phyloP scores from a whole-genome alignment of 352 stramenopile species.

The Phytophthora chlamydospora region DNA sequence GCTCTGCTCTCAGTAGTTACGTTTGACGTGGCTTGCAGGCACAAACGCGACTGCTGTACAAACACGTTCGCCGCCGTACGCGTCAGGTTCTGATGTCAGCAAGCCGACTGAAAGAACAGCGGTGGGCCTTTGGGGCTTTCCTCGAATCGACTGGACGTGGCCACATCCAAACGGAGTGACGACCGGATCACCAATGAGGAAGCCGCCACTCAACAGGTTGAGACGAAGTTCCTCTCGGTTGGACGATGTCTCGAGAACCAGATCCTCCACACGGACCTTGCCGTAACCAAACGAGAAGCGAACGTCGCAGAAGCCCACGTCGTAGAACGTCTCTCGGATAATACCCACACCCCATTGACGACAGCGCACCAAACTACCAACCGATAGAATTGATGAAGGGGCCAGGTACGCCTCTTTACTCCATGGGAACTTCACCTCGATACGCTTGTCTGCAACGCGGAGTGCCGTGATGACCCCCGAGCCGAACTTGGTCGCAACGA shows the following conservation, averaged over 20 bases:
- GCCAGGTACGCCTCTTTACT: conserved; percentile 61
- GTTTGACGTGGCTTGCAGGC: conserved; percentile 22
- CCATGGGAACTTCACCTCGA: conserved; percentile 82
- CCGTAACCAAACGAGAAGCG: conserved; percentile 71
- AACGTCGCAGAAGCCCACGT: conserved; percentile 60
- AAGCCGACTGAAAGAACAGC: conserved; percentile 29
- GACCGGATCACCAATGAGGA: conserved; percentile 64
- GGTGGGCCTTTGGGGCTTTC: conserved; percentile 8
- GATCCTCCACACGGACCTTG: conserved; percentile 58
- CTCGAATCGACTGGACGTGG: conserved; percentile 43
- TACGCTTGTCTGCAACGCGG: conserved; percentile 49
- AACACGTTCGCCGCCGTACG: neutral
- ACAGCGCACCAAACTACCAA: conserved; percentile 58
- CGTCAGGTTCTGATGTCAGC: conserved; percentile 21
- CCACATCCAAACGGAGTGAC: conserved; percentile 74
- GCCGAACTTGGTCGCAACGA: conserved; percentile 66
- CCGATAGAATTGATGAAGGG: conserved; percentile 51
- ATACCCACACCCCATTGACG: conserved; percentile 62
- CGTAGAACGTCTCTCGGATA: conserved; percentile 67
- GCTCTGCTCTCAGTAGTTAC: conserved; percentile 30
- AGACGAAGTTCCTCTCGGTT: conserved; percentile 32
- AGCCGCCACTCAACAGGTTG: conserved; percentile 29
- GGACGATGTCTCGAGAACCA: conserved; percentile 49
- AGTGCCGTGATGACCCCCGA: conserved; percentile 69
- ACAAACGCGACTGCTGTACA: conserved; percentile 30